phyloP scores from a whole-genome alignment of 2,329 filamentous ascomycete species.

The Fusarium protoensiforme region DNA sequence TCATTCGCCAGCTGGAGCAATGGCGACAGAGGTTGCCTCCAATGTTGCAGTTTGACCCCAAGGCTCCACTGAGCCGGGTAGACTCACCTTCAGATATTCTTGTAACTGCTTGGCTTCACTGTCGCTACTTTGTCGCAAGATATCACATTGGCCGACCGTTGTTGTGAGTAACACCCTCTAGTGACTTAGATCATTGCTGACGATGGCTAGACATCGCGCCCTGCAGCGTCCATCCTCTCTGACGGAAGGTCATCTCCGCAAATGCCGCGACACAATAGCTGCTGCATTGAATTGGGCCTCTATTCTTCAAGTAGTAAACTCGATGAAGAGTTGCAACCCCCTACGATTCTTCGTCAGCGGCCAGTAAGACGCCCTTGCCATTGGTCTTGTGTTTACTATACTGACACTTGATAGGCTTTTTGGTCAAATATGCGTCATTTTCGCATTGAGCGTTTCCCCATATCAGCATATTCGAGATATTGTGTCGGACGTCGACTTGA shows the following conservation, averaged over 20 bases:
- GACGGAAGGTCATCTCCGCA: slow-evolving; percentile 23
- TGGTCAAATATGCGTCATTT: slow-evolving; percentile 27
- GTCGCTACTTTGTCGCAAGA: slow-evolving; percentile 26
- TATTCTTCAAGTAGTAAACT: slow-evolving; percentile 14
- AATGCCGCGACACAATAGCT: slow-evolving; percentile 22
- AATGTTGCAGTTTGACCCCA: slow-evolving; percentile 28
- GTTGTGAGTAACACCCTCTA: neutral
- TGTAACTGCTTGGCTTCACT: slow-evolving; percentile 24
- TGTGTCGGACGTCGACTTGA: slow-evolving; percentile 9
- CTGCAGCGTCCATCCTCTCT: slow-evolving; percentile 17
- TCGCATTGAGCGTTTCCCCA: slow-evolving; percentile 23
- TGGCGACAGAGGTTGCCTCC: slow-evolving; percentile 16
- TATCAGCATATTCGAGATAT: slow-evolving; percentile 24
- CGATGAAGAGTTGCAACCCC: slow-evolving; percentile 30
- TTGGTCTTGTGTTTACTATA: accelerated
- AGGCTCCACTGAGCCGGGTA: slow-evolving; percentile 3
- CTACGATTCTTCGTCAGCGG: slow-evolving; percentile 29
- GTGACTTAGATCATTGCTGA: neutral
- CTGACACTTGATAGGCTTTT: slow-evolving; percentile 4
- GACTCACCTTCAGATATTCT: slow-evolving; percentile 22
- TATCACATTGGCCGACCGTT: slow-evolving; percentile 30
- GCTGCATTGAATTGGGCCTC: slow-evolving; percentile 20
- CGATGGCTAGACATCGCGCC: slow-evolving; percentile 4
- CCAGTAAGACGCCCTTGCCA: slow-evolving; percentile 3
- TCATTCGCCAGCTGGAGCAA: slow-evolving; percentile 26